phyloP scores from a whole-genome alignment of 306 rosid genomes.

The Rosa persica region DNA sequence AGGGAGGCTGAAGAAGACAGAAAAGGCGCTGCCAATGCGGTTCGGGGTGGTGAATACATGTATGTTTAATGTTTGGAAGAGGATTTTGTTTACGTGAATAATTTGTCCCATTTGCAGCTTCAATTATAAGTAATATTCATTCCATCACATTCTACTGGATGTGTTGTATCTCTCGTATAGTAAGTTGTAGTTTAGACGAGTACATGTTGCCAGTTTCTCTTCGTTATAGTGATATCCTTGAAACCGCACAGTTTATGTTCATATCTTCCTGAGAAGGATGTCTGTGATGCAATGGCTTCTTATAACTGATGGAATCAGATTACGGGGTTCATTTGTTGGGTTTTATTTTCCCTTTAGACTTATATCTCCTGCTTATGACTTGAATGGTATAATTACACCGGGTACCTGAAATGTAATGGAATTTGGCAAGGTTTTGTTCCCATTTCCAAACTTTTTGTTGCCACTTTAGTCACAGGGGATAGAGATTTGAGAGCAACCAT shows the following conservation, averaged over 20 bases:
- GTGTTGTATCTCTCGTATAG: background rate
- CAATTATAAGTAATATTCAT: background rate
- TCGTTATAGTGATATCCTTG: background rate
- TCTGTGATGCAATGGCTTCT: background rate
- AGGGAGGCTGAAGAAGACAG: conserved; percentile 95
- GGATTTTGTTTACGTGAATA: background rate
- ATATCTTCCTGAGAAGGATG: background rate
- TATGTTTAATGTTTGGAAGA: conserved; percentile 50
- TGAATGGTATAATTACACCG: background rate
- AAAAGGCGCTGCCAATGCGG: conserved; percentile 89
- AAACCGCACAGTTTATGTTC: background rate
- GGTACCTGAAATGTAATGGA: background rate
- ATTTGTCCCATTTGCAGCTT: background rate
- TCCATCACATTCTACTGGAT: background rate
- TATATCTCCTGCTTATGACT: no score
- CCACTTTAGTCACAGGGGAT: background rate
- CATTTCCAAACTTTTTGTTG: no score
- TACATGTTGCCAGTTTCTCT: background rate
- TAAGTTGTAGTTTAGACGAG: background rate
- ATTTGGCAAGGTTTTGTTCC: no score
- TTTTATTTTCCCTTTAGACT: no score
- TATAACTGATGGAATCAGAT: background rate
- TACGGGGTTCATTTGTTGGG: background rate
- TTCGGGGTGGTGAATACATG: conserved; percentile 96
- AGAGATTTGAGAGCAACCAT: background rate